phyloP scores from a whole-genome alignment of 305 asterid genomes.

The Stenogyne calaminthoides region DNA sequence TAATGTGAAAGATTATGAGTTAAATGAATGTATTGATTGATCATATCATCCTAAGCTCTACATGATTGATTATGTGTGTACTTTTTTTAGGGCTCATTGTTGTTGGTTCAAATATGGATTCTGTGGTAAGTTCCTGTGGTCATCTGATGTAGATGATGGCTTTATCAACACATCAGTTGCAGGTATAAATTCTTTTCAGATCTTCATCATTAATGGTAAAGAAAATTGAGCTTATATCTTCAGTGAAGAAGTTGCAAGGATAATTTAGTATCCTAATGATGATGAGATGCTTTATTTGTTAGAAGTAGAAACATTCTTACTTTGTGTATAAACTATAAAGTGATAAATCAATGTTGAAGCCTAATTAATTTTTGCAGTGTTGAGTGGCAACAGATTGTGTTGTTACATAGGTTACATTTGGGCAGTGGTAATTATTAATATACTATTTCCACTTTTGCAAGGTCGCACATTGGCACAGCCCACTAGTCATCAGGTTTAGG shows the following conservation, averaged over 20 bases:
- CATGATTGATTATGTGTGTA: neutral
- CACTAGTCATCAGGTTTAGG: too few species aligned
- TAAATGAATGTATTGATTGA: constrained; percentile 9
- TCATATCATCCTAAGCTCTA: neutral
- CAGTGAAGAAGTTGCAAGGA: neutral
- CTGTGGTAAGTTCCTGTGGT: constrained; percentile 34
- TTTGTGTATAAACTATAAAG: neutral
- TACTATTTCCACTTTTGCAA: neutral
- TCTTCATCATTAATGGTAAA: constrained; percentile 10
- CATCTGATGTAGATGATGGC: constrained; percentile 53
- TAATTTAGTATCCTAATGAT: constrained; percentile 10
- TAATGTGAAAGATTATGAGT: neutral
- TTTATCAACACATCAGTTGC: constrained; percentile 51
- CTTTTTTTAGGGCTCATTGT: constrained; percentile 26
- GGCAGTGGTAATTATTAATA: neutral
- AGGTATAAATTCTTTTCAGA: constrained; percentile 35
- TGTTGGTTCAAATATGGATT: constrained; percentile 27
- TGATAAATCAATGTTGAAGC: neutral
- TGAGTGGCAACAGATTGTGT: neutral
- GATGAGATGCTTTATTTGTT: constrained; percentile 20
- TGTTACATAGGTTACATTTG: neutral
- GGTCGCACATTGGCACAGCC: too few species aligned
- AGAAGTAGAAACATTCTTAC: neutral
- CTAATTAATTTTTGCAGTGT: neutral
- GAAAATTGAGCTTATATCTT: constrained; percentile 15